phyloP scores from a whole-genome alignment of 129 eudicot genomes.

The Helianthus tuberosus region DNA sequence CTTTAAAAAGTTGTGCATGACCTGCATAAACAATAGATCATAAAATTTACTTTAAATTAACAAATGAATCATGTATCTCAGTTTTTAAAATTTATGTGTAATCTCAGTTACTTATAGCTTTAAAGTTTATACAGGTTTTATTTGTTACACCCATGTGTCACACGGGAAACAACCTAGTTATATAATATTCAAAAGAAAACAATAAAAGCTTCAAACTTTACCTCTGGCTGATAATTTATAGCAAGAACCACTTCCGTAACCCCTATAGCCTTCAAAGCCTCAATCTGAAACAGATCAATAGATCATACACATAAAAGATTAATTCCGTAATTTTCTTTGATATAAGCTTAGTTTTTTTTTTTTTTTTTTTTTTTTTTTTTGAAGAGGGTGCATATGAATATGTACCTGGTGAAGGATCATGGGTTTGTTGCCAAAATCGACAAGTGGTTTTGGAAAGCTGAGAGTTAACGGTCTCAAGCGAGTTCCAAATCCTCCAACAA shows the following conservation, averaged over 20 bases:
- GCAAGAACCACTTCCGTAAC: constrained; percentile 96
- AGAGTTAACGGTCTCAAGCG: constrained; percentile 95
- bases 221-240: constrained; percentile 98
- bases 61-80: background rate
- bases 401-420: constrained; percentile 98
- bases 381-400: background rate
- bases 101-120: too few relatives aligned
- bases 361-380: too few relatives aligned
- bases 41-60: background rate
- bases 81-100: too few relatives aligned
- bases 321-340: background rate
- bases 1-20: constrained; percentile 76
- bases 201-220: constrained; percentile 34
- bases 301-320: background rate
- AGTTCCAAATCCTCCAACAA: constrained; percentile 98
- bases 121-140: too few relatives aligned
- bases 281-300: constrained; percentile 57
- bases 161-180: too few relatives aligned
- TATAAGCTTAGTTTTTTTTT: constrained; percentile 11
- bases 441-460: constrained; percentile 95
- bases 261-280: constrained; percentile 93
- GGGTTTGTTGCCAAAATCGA: constrained; percentile 96
- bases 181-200: background rate
- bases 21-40: constrained; percentile 35
- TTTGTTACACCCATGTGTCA: too few relatives aligned